Conservation (phyloP, 345 rosid genomes). For the Angophora floribunda region DNA sequence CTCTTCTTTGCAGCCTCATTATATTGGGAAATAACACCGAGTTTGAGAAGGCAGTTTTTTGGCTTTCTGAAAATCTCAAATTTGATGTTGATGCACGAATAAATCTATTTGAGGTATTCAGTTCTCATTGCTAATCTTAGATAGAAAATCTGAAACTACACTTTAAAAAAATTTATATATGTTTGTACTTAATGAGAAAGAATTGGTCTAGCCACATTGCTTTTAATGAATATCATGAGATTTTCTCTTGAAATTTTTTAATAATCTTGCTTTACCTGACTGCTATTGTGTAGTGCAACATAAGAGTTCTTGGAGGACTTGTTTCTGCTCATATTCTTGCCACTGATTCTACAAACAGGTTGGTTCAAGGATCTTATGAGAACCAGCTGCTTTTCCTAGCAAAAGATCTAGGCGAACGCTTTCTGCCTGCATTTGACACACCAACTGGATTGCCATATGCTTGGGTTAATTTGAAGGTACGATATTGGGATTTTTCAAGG, state of each 20-base stretch:
- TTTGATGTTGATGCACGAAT: constrained; percentile 86
- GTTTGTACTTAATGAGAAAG: background rate
- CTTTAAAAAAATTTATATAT: background rate
- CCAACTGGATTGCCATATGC: constrained; percentile 93
- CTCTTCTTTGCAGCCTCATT: constrained; percentile 57
- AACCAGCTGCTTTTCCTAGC: constrained; percentile 75
- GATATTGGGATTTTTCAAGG: background rate
- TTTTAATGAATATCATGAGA: background rate
- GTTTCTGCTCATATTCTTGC: constrained; percentile 99
- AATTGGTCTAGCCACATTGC: background rate
- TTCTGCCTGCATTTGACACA: constrained; percentile 78
- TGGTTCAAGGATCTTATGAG: constrained; percentile 65
- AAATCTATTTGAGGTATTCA: constrained; percentile 82
- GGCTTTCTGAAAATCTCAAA: constrained; percentile 81
- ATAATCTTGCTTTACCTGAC: constrained; percentile 11
- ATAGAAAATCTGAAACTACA: background rate
- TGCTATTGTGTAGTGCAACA: constrained; percentile 75
- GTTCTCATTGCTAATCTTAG: background rate
- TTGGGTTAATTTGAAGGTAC: constrained; percentile 95
- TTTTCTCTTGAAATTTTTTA: constrained; percentile 4
- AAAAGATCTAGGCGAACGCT: constrained; percentile 83
- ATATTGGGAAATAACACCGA: constrained; percentile 83
- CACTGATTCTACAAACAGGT: constrained; percentile 62
- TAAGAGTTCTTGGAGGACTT: constrained; percentile 99
- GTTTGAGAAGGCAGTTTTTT: constrained; percentile 67